Base-by-base conservation (phyloP, 2,329 filamentous ascomycete genomes). In the Trichoderma gracile region DNA sequence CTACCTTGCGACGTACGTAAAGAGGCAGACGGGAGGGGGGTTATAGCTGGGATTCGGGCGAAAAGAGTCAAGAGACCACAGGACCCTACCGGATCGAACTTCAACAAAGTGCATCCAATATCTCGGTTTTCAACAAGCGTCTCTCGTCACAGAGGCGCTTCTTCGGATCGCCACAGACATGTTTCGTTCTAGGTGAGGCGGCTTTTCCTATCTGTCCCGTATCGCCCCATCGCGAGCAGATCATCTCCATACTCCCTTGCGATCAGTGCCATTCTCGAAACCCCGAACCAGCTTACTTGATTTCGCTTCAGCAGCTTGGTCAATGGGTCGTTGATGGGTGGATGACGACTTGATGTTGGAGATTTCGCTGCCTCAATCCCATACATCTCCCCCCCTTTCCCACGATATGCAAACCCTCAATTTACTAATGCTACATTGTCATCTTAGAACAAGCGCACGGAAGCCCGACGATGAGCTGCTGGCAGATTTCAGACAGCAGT, bases 401-500 rank as follows among this genome's bases (percentile, higher is more conserved):
- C 40, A 23, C 23, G 19, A n/a, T 12, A 33, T 52, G 8, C 23
- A 7, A 33, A 30, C 15, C 6, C n/a, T 21, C 43, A 8, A 45
- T 64, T 43, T 59, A 46, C 54, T 64, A 50, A 64, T 47, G 17
- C 49, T 30, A 10, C 27, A 21, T 40, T 40, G 12, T n/a, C 21
- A n/a, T 43, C 38, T 27, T 71, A 90, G 88, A 78, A 90, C 86
- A 73, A 91, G 86, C 76, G 87, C 89, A 64, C 90, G 92, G 77
- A 96, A 95, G 80, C 92, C 92, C 64, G 87, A 86, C 75, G 89
- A 93, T 74, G 91, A 93, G 72, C 84, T 96, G 73, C 87, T 93
- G 75, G 87, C 87, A 78, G 88, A 86, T 75, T 96, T 96, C 80
- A 91, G 90, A 75, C 86, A 91, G 72, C 88, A 86, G 70, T 97